These are phyloP conservation scores for Citrus medica DNA, from an alignment of 345 rosid species.

Conservation along the genomic window DNA sequence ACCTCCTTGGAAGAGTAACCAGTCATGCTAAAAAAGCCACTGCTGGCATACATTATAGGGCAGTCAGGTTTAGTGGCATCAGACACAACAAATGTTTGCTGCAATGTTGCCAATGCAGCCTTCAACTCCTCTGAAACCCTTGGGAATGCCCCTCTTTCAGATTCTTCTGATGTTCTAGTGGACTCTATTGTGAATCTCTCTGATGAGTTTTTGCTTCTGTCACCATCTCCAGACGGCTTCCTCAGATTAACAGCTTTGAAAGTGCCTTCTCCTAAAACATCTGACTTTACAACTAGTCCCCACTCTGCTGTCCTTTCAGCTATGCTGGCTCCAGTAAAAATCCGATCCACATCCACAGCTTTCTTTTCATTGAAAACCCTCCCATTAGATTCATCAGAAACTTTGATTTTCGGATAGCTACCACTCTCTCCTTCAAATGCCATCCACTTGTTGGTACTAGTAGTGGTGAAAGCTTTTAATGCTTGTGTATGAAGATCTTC, in stretches of 20 bases:
- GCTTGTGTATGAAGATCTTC: conserved; percentile 10
- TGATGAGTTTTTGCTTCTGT: conserved; percentile 33
- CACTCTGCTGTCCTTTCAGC: conserved; percentile 81
- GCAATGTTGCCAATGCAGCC: conserved; percentile 78
- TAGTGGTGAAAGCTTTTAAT: conserved; percentile 4
- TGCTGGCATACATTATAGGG: conserved; percentile 92
- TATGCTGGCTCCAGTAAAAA: conserved; percentile 46
- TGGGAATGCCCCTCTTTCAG: conserved; percentile 51
- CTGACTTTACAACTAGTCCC: conserved; percentile 66
- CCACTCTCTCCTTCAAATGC: conserved; percentile 44
- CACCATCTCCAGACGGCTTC: conserved; percentile 37
- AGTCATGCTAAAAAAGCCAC: conserved; percentile 91
- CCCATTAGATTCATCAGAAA: conserved; percentile 7
- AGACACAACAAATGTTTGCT: conserved; percentile 95
- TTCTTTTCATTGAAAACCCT: not conserved
- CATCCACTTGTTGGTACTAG: conserved; percentile 55
- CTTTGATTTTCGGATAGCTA: not conserved
- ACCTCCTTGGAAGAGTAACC: conserved; percentile 84
- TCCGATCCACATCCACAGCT: not conserved
- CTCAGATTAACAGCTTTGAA: conserved; percentile 33
- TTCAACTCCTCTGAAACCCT: conserved; percentile 86
- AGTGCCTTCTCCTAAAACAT: conserved; percentile 36
- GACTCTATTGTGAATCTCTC: conserved; percentile 33
- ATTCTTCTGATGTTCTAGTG: conserved; percentile 66
- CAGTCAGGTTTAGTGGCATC: conserved; percentile 87